Conservation (phyloP, 2,329 filamentous ascomycete species). For the Emmonsia crescens region DNA sequence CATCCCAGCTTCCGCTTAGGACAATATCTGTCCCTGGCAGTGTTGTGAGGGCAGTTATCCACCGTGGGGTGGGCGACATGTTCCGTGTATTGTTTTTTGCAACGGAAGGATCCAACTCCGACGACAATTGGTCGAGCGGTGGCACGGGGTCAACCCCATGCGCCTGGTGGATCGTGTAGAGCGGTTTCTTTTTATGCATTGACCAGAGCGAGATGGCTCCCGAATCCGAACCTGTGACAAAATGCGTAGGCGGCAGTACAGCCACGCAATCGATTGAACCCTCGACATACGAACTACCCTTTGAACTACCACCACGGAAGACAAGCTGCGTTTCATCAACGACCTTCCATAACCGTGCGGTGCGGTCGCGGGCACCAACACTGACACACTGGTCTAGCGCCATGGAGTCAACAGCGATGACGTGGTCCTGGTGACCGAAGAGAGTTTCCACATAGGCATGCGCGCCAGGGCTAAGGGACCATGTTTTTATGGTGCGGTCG, state of each 20-base stretch:
- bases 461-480: slow-evolving; percentile 67
- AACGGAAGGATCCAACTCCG: slow-evolving; percentile 55
- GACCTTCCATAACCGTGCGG: slow-evolving; percentile 90
- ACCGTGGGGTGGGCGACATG: slow-evolving; percentile 58
- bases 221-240: slow-evolving; percentile 89
- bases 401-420: slow-evolving; percentile 72
- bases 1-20: slow-evolving; percentile 90
- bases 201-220: slow-evolving; percentile 81
- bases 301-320: slow-evolving; percentile 64
- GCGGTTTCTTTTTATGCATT: slow-evolving; percentile 85
- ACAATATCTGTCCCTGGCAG: slow-evolving; percentile 86
- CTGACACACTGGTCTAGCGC: slow-evolving; percentile 81
- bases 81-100: slow-evolving; percentile 33
- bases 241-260: slow-evolving; percentile 80
- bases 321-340: slow-evolving; percentile 91
- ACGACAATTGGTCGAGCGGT: slow-evolving; percentile 56
- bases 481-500: slow-evolving; percentile 90
- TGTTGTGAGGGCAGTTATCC: slow-evolving; percentile 79
- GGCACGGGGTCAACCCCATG: slow-evolving; percentile 74
- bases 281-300: slow-evolving; percentile 48
- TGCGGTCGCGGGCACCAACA: slow-evolving; percentile 82
- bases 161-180: slow-evolving; percentile 67
- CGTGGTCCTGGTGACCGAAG: slow-evolving; percentile 88
- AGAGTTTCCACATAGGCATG: slow-evolving; percentile 90
- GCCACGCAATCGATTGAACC: slow-evolving; percentile 87